Evolutionary conservation across 768 basidiomycete genomes (phyloP), one percentile per base, ranked within the genome.

Genomic region (Leccinum sublutescens): DNA sequence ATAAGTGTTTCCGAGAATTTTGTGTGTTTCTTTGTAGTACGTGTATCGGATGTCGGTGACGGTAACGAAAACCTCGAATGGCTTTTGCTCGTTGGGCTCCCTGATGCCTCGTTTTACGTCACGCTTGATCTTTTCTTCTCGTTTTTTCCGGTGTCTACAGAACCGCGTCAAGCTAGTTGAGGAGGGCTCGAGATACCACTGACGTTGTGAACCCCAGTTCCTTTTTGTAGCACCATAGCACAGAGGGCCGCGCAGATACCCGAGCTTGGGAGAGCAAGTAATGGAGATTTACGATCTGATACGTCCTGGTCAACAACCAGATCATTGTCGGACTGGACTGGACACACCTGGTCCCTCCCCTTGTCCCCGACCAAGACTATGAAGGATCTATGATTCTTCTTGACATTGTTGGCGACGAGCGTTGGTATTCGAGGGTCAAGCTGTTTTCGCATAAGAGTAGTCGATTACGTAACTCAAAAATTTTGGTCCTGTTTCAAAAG

Each of bases 41-140:
- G 92, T 94, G 79, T 99, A 99, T 57, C 96, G 88, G 59, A 99
- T 98, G 72, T 99, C 96, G 4, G 96, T 98, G n/a, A 98, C 95
- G 0, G 93, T 91, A 12, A 98, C 88, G 71, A 99, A 99, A 47
- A 98, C 93, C 77, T 99, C 97, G 72, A 99, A 98, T 1, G 97
- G 96, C 73, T 92, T 87, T 71, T 97, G 92, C 59, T 99, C 95
- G 70, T 97, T 95, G 2, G 89, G 85, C 68, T 99, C 96, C 25
- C 97, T 83, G 34, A 94, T 85, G 5, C 96, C 96, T 12, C 93
- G 85, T 75, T 97, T 98, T 31, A 97, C 87, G 71, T 99, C 95
- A 55, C 93, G 82, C 74, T 97, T 98, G 65, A 98, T 94, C 77
- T 95, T 98, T 29, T 88, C 91, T 74, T 98, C 96, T 52, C 95